phyloP scores from a whole-genome alignment of 108 stramenopile species.

The Cyclostephanos invisitatus region DNA sequence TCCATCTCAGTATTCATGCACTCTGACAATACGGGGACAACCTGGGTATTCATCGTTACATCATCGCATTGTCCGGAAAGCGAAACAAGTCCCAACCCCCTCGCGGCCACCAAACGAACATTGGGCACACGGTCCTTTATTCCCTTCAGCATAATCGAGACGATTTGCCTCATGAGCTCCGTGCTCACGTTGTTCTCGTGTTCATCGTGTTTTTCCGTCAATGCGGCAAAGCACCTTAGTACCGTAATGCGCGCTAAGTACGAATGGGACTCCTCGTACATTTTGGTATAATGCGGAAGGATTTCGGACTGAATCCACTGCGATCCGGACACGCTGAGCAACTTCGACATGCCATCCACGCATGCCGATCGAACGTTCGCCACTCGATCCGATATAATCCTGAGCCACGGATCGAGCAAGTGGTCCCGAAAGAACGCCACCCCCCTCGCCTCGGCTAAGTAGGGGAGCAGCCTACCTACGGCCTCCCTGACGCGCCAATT shows the following conservation, averaged over 20 bases:
- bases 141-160: conserved; percentile 58
- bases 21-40: conserved; percentile 48
- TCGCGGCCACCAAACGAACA: conserved; percentile 86
- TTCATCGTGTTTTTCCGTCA: conserved; percentile 45
- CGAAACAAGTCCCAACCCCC: conserved; percentile 55
- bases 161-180: conserved; percentile 54
- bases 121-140: conserved; percentile 82
- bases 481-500: conserved; percentile 90
- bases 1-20: conserved; percentile 43
- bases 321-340: conserved; percentile 75
- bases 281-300: conserved; percentile 64
- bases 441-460: conserved; percentile 84
- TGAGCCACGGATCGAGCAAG: conserved; percentile 84
- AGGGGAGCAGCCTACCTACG: conserved; percentile 75
- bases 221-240: conserved; percentile 66
- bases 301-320: conserved; percentile 78
- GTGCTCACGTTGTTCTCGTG: conserved; percentile 51
- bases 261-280: conserved; percentile 70
- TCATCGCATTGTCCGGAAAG: conserved; percentile 41
- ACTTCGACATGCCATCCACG: conserved; percentile 70
- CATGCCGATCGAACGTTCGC: conserved; percentile 76
- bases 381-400: conserved; percentile 80
- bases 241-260: conserved; percentile 87
- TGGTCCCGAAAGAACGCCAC: conserved; percentile 75
- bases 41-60: conserved; percentile 38